A percentile compares a stretch with the other conserved stretches of the same genome.
Conservation (phyloP, 2,329 filamentous ascomycete species). For the Allantophomopsis cytisporea region DNA sequence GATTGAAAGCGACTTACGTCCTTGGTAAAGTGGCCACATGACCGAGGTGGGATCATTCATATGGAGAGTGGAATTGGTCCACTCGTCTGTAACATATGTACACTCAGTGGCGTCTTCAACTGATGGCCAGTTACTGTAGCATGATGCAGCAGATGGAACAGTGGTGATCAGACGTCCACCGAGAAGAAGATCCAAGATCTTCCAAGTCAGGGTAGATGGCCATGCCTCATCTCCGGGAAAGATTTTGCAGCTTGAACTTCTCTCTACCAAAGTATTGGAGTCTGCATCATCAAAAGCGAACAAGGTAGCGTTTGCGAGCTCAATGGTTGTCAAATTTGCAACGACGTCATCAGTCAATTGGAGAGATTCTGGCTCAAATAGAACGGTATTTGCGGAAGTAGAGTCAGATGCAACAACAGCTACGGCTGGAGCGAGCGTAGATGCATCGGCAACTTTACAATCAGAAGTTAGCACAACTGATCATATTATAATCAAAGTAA, state of each 20-base stretch:
- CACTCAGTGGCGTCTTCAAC: slow-evolving; percentile 20
- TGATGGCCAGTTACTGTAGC: slow-evolving; percentile 18
- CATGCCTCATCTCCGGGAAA: slow-evolving; percentile 9
- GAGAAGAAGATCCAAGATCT: slow-evolving; percentile 5
- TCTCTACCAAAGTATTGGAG: too few species aligned
- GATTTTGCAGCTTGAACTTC: neutral
- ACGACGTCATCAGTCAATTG: neutral
- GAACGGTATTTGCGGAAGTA: too few species aligned
- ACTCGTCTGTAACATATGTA: too few species aligned
- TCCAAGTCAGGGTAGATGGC: slow-evolving; percentile 5
- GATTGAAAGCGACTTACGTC: slow-evolving; percentile 2
- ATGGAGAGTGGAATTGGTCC: too few species aligned
- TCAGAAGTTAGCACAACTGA: too few species aligned
- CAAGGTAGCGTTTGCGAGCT: neutral
- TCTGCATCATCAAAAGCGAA: neutral
- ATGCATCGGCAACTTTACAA: too few species aligned
- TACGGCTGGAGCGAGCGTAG: too few species aligned
- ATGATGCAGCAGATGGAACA: slow-evolving; percentile 6
- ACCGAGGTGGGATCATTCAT: slow-evolving; percentile 13
- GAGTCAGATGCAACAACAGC: too few species aligned
- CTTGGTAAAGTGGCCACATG: slow-evolving; percentile 26
- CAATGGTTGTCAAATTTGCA: neutral
- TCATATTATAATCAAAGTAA: too few species aligned
- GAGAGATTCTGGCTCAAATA: too few species aligned
- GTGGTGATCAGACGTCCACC: slow-evolving; percentile 6